Percentiles rank a stretch among this genome's conserved stretches.
These are phyloP conservation scores for Trichoderma sp. DNA, from an alignment of 2,329 filamentous ascomycete genomes.

Conservation along the genomic window DNA sequence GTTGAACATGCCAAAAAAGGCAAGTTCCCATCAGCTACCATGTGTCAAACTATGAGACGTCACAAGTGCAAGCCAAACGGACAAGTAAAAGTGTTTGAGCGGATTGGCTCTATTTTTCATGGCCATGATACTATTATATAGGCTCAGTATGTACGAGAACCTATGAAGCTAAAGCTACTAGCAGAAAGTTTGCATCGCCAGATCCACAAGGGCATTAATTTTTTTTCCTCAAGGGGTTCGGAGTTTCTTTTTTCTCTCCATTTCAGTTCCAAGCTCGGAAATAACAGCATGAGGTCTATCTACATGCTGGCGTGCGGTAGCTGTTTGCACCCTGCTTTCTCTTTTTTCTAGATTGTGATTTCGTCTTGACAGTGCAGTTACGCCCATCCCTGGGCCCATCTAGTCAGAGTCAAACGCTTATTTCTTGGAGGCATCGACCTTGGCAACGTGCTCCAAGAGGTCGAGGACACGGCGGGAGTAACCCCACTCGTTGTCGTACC, in stretches of 20 bases:
- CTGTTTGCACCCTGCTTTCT: constrained; percentile 29
- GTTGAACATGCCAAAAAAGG: not conserved
- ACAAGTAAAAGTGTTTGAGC: not conserved
- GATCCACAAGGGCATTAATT: constrained; percentile 9
- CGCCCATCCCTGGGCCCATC: not conserved
- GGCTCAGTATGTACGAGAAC: constrained; percentile 8
- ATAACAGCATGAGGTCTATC: not conserved
- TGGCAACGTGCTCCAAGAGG: constrained; percentile 76
- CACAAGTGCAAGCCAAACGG: not conserved
- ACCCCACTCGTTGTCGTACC: constrained; percentile 99
- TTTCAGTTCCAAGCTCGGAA: constrained; percentile 2
- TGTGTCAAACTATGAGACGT: not conserved
- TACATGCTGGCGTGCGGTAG: constrained; percentile 4
- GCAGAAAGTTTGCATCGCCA: not conserved
- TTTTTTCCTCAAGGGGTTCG: not conserved
- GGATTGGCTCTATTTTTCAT: constrained; percentile 20
- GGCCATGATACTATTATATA: constrained; percentile 14
- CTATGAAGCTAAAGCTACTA: constrained; percentile 8
- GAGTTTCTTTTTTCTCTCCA: constrained; percentile 15
- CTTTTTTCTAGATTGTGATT: constrained; percentile 28
- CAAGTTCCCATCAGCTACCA: not conserved
- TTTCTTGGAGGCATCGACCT: constrained; percentile 64
- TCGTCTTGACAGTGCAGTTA: not conserved
- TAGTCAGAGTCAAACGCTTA: constrained; percentile 35
- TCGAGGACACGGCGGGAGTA: constrained; percentile 96